Evolutionary conservation across 192 early-diverging fungal species (phyloP).

Genomic region (Entomortierella beljakovae): DNA sequence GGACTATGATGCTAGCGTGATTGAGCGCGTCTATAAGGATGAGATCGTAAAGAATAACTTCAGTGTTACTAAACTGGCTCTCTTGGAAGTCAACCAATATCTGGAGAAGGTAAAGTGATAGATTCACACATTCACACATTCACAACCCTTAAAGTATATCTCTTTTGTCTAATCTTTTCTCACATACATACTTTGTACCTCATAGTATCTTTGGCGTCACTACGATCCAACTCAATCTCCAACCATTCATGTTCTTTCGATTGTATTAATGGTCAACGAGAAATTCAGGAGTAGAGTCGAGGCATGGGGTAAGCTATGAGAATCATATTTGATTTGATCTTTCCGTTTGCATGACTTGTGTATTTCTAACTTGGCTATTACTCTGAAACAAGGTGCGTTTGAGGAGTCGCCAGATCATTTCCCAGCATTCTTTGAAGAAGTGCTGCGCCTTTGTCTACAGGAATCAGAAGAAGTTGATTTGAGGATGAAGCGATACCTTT

Average conservation of each 20-base stretch:
- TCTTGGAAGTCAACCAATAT: slow-evolving; percentile 84
- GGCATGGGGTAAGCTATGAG: slow-evolving; percentile 69
- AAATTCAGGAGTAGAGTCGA: slow-evolving; percentile 82
- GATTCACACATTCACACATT: no score
- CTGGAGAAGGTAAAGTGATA: slow-evolving; percentile 71
- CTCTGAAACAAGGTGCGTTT: slow-evolving; percentile 51
- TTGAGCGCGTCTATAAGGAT: slow-evolving; percentile 71
- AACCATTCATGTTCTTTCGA: slow-evolving; percentile 75
- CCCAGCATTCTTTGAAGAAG: slow-evolving; percentile 66
- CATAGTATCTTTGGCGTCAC: slow-evolving; percentile 85
- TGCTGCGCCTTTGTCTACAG: slow-evolving; percentile 59
- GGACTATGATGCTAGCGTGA: slow-evolving; percentile 62
- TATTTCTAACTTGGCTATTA: not conserved
- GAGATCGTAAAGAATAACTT: slow-evolving; percentile 65
- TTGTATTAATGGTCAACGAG: slow-evolving; percentile 91
- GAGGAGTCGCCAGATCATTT: slow-evolving; percentile 61
- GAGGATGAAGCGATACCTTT: slow-evolving; percentile 62
- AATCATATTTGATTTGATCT: not conserved
- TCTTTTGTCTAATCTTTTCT: no score
- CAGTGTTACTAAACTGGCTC: slow-evolving; percentile 68
- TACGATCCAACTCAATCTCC: slow-evolving; percentile 59
- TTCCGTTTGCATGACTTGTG: not conserved
- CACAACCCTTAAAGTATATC: no score
- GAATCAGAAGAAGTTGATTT: slow-evolving; percentile 38
- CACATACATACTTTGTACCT: not conserved